Base-by-base conservation (phyloP, 225 moss, liverwort and hornwort genomes). In the Climacium dendroides region DNA sequence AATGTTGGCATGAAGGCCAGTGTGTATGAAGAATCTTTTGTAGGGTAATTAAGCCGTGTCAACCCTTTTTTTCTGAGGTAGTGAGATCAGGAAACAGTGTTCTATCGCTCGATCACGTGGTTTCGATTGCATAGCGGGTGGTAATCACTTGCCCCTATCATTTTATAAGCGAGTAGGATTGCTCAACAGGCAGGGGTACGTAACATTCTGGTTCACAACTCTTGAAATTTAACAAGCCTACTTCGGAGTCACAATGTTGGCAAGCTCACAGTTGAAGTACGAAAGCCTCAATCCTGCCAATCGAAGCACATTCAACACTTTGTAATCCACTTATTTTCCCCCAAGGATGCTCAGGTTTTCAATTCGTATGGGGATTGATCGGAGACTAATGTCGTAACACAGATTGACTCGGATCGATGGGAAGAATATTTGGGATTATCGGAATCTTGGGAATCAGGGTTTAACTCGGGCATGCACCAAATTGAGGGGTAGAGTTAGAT, bases 361-460 rank as follows among this genome's bases (percentile, higher is more conserved):
- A 25, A 48, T 55, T 45, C 3, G 17, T 19, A 8, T 43, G 41
- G 28, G 77, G 45, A 43, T 35, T 54, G 43, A 69, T 45, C 25
- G 82, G 65, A 65, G 11, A 62, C 52, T 48, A 28, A 69, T 59
- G 26, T 57, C 34, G 9, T 55, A 35, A 57, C 14, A 43, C 26
- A 71, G 34, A 85, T 76, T 75, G 35, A 18, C 70, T 60, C 52
- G 75, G 77, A 85, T 87, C 72, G 62, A 25, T 37, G 22, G 29
- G 84, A 61, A 74, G 85, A 87, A 81, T 81, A 78, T 73, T 48
- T 66, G 74, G 87, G 87, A 78, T 89, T 82, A 72, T 73, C 48
- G 85, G 87, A 87, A 87, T 82, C 85, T 85, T 78, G 43, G 60
- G n/a, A 72, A 85, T 82, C 85, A 85, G 89, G 91, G 89, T 91